Conservation (phyloP, 768 basidiomycete genomes). For the Collybiopsis luxurians region DNA sequence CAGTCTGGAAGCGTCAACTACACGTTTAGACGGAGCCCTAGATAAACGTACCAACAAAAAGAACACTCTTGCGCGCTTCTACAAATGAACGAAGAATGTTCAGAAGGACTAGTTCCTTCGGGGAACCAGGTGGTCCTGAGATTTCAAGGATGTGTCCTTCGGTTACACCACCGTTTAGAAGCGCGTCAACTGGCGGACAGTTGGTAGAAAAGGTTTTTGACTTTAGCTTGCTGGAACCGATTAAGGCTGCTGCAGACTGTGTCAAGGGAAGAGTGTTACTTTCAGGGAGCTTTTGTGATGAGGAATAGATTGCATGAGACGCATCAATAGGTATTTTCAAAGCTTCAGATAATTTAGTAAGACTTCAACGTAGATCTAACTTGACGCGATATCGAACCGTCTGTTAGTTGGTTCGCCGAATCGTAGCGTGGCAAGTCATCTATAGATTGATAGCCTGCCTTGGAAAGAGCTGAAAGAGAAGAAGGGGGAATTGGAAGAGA, state of each 20-base stretch:
- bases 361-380: neutral
- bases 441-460: constrained; percentile 56
- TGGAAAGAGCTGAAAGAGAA: constrained; percentile 43
- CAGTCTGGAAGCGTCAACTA: constrained; percentile 33
- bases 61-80: constrained; percentile 44
- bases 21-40: neutral
- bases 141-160: constrained; percentile 67
- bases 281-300: constrained; percentile 30
- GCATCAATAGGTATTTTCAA: constrained; percentile 44
- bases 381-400: constrained; percentile 33
- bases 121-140: constrained; percentile 72
- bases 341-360: constrained; percentile 33
- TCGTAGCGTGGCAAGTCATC: constrained; percentile 42
- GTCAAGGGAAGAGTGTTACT: constrained; percentile 32
- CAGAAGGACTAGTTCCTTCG: constrained; percentile 56
- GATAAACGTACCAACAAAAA: constrained; percentile 58
- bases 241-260: constrained; percentile 54
- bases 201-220: constrained; percentile 32
- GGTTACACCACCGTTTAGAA: constrained; percentile 63
- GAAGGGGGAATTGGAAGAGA: constrained; percentile 45
- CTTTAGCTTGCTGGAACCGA: constrained; percentile 23
- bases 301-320: constrained; percentile 44
- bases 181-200: constrained; percentile 49
- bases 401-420: constrained; percentile 45
- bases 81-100: constrained; percentile 49